phyloP scores from a whole-genome alignment of 2,329 filamentous ascomycete genomes.

The Trichophyton benhamiae region DNA sequence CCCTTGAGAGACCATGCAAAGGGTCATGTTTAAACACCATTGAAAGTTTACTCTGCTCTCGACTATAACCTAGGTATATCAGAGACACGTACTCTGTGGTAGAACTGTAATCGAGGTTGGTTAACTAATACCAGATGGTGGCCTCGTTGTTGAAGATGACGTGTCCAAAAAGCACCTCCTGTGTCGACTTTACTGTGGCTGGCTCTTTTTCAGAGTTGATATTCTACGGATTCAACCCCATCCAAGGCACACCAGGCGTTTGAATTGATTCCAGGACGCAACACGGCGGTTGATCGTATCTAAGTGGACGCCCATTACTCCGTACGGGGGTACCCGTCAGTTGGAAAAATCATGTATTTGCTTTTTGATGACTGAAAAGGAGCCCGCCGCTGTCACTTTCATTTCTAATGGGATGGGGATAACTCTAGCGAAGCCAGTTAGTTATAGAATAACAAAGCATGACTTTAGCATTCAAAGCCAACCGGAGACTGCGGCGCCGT shows the following conservation, averaged over 20 bases:
- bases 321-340: conserved; percentile 3
- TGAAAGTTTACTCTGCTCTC: not conserved
- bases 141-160: not conserved
- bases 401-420: not conserved
- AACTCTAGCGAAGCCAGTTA: too few relatives aligned
- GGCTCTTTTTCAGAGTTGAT: not conserved
- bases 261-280: not conserved
- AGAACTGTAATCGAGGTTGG: not conserved
- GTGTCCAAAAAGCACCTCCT: not conserved
- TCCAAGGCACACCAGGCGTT: not conserved
- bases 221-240: not conserved
- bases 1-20: not conserved
- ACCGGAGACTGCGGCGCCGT: not conserved
- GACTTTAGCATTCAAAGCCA: not conserved
- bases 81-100: not conserved
- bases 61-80: not conserved
- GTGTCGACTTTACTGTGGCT: not conserved
- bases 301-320: not conserved
- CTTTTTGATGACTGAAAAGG: not conserved
- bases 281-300: not conserved
- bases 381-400: not conserved
- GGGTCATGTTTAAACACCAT: not conserved
- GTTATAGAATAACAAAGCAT: not conserved
- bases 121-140: not conserved
- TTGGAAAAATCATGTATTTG: conserved; percentile 1